Base-by-base conservation (phyloP, 306 rosid genomes). In the Begonia peltatifolia region DNA sequence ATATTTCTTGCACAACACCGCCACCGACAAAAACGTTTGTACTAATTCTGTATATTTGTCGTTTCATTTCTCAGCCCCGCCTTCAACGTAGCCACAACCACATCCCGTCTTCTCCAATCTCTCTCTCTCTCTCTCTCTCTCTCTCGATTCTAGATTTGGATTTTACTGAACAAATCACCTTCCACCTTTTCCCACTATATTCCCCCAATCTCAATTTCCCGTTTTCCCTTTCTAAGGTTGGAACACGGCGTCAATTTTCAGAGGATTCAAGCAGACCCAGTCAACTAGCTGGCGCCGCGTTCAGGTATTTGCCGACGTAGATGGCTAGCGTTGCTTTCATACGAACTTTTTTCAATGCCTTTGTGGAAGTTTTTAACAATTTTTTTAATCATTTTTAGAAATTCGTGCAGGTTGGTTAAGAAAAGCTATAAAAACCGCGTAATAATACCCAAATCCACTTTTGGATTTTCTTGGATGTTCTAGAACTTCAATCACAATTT, bases 301-400 rank as follows among this genome's bases (percentile, higher is more conserved):
- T 54, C 80, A 52, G 51, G 36, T 11, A 50, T 9, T 63, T 52
- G 52, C 74, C 49, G 55, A 53, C 62, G 59, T 5, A 36, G 11
- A 18, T 30, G n/a, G 13, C 14, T 44, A 2, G 6, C 6, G 12
- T 44, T 44, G 44, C 56, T 59, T 52, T 46, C 17, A 20, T 2
- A 8, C 55, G 47, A 41, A 30, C 13, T 2, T 2, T 2, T 42
- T 42, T 17, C 13, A 43, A 10, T 43, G 50, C 20, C 18, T 58
- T 58, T 50, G 58, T 50, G 54, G 47, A 17, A 13, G 60, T 43
- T 3, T 43, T 11, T 22, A 54, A 43, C 56, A 12, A 0, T 54
- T 25, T 15, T 54, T 22, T 62, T 2, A 22, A 17, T 36, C 30
- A 46, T 55, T 43, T 13, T 57, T 52, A 15, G 52, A 36, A 13